phyloP scores from a whole-genome alignment of 2,329 filamentous ascomycete species.

The Fusarium sambucinum region DNA sequence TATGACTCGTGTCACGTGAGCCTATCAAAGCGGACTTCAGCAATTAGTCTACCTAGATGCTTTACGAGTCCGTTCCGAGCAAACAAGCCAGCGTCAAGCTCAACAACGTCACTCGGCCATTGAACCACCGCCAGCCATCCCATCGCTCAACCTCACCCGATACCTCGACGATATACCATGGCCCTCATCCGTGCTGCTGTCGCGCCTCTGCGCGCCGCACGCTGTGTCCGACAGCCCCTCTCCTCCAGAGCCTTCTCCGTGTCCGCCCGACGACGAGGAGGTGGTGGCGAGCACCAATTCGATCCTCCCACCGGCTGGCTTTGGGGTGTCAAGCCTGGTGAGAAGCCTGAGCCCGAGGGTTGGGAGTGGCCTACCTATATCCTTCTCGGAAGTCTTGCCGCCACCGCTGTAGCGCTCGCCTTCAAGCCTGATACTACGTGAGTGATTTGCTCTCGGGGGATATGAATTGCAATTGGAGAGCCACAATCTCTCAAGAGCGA shows the following conservation, averaged over 20 bases:
- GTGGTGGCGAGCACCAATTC: slow-evolving; percentile 76
- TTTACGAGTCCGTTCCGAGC: slow-evolving; percentile 35
- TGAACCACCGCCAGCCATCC: slow-evolving; percentile 43
- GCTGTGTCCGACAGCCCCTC: slow-evolving; percentile 54
- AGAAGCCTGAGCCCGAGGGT: slow-evolving; percentile 95
- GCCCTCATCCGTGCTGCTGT: slow-evolving; percentile 54
- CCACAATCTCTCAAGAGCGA: not conserved
- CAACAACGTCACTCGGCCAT: slow-evolving; percentile 47
- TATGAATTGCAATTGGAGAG: not conserved
- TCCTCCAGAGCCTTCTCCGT: slow-evolving; percentile 58
- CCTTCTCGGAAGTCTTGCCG: slow-evolving; percentile 81
- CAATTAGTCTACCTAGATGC: slow-evolving; percentile 37
- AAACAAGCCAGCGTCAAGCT: slow-evolving; percentile 41
- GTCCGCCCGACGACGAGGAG: slow-evolving; percentile 58
- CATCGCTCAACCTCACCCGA: slow-evolving; percentile 40
- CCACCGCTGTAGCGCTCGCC: slow-evolving; percentile 84
- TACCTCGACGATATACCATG: slow-evolving; percentile 48
- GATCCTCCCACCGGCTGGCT: slow-evolving; percentile 93
- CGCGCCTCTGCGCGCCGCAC: slow-evolving; percentile 54
- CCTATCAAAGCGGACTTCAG: slow-evolving; percentile 40
- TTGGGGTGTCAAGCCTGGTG: slow-evolving; percentile 91
- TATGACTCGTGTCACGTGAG: slow-evolving; percentile 41
- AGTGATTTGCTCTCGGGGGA: slow-evolving; percentile 58
- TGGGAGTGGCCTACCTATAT: slow-evolving; percentile 92
- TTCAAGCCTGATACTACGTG: slow-evolving; percentile 99